phyloP scores from a whole-genome alignment of 2,329 filamentous ascomycete species.

The Verticillium albo-atrum region DNA sequence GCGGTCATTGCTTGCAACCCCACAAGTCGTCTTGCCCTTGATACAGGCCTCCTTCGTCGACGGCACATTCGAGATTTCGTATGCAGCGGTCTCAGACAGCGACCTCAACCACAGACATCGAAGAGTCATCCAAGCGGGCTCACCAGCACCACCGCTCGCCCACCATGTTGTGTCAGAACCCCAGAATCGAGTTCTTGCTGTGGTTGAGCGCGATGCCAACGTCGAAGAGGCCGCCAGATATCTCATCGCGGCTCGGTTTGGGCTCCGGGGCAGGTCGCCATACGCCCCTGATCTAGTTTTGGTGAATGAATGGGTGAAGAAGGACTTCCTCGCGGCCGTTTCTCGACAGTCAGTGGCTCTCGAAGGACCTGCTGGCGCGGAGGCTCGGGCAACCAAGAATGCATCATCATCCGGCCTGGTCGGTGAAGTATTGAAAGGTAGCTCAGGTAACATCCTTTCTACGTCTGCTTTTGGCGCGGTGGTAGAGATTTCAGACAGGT shows the following conservation, averaged over 20 bases:
- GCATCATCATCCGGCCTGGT: not conserved
- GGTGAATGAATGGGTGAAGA: conserved; percentile 59
- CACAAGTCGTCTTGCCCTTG: conserved; percentile 28
- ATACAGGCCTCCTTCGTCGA: conserved; percentile 35
- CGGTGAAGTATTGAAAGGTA: conserved; percentile 1
- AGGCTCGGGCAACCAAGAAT: not conserved
- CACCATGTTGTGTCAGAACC: conserved; percentile 12
- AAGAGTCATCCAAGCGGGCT: conserved; percentile 2
- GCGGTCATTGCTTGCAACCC: conserved; percentile 30
- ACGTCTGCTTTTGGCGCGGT: conserved; percentile 18
- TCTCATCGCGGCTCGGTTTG: conserved; percentile 49
- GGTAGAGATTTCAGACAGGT: conserved; percentile 12
- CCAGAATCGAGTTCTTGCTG: conserved; percentile 36
- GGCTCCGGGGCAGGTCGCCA: conserved; percentile 49
- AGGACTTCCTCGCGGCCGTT: conserved; percentile 47
- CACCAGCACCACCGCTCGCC: not conserved
- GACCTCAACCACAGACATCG: conserved; percentile 10
- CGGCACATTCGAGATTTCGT: conserved; percentile 42
- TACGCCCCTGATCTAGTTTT: conserved; percentile 60
- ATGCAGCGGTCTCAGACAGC: conserved; percentile 20
- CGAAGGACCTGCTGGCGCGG: not conserved
- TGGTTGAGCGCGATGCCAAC: conserved; percentile 58
- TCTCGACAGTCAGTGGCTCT: conserved; percentile 19
- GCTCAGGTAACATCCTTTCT: conserved; percentile 8
- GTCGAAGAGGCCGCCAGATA: conserved; percentile 46